Evolutionary conservation across 148 eudicot genomes (phyloP), one percentile per base, ranked within the genome.

Genomic region (Vaccinium myrtillus): DNA sequence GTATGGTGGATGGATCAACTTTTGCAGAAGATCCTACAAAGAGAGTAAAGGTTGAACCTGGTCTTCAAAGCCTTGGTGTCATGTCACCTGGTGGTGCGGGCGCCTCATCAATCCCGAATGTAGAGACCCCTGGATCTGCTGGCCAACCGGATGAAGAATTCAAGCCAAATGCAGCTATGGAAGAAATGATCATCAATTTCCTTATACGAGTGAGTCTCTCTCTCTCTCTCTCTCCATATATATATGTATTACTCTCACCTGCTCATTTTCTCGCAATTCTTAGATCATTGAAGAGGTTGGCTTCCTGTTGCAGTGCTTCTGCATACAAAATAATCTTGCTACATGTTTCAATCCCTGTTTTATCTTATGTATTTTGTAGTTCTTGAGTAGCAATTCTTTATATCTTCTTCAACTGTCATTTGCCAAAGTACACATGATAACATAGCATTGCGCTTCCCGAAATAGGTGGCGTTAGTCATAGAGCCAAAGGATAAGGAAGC

Each of bases 81-180:
- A 93, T 96, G 92, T 97, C 99, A 83, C 99, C 99, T 83, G 95
- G 96, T 79, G 98, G 98, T 51, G 25, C 25, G 3, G 67, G 67
- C 7, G 84, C 96, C 87, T 90, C 96, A 32, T 93, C 98, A 36
- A 92, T 97, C 58, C 92, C 98, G 36, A 97, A 90, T 80, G 89
- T 95, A 56, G 99, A 94, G 89, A 97, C 98, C 61, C 98, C 98
- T 23, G 99, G 98, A 82, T 91, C 98, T 84, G 84, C 90, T 83
- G 93, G 95, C 80, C 99, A 94, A 84, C 94, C 98, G 83, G 98
- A 95, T 91, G 99, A 97, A 87, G 98, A 97, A 82, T 97, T 97
- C 85, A 97, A 97, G 87, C 98, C 99, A 75, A 97, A 97, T 90
- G 98, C 99, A 59, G 99, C 99, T n/a, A 97, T 97, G 99, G 99